A percentile compares a stretch with the other conserved stretches of the same genome.
Conservation (phyloP, 1,284 basidiomycete genomes). For the Polyporus tsugae region DNA sequence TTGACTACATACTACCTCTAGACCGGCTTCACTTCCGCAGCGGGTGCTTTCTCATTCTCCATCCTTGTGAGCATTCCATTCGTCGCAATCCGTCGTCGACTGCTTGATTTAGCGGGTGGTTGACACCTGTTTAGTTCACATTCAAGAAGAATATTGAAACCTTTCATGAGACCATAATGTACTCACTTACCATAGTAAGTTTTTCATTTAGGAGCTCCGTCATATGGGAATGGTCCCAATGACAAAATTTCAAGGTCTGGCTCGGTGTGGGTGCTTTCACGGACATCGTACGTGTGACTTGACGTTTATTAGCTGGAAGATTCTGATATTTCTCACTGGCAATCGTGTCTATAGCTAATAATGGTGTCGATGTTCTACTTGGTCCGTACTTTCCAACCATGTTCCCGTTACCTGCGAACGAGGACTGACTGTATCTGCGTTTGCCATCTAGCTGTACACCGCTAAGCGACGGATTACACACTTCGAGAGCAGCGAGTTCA, state of each 20-base stretch:
- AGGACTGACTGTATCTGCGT: neutral
- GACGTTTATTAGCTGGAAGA: too few species aligned
- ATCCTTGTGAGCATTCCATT: neutral
- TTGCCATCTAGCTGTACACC: neutral
- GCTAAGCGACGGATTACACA: neutral
- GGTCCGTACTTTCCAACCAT: neutral
- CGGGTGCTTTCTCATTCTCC: neutral
- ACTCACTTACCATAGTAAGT: neutral
- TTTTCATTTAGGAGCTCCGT: neutral
- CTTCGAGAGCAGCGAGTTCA: neutral
- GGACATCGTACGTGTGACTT: neutral
- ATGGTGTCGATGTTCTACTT: neutral
- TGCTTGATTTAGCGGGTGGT: neutral
- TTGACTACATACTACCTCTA: neutral
- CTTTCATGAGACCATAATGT: neutral
- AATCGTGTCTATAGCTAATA: neutral
- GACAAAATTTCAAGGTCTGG: neutral
- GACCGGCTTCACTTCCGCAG: neutral
- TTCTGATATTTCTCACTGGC: neutral
- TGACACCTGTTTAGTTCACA: neutral
- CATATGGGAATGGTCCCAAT: neutral
- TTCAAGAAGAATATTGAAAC: slow-evolving; percentile 1
- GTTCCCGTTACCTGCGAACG: neutral
- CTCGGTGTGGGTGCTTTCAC: neutral
- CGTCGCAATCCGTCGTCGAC: neutral